Evolutionary conservation across 2,329 filamentous ascomycete genomes (phyloP).

Genomic region (Zymoseptoria pseudotritici): DNA sequence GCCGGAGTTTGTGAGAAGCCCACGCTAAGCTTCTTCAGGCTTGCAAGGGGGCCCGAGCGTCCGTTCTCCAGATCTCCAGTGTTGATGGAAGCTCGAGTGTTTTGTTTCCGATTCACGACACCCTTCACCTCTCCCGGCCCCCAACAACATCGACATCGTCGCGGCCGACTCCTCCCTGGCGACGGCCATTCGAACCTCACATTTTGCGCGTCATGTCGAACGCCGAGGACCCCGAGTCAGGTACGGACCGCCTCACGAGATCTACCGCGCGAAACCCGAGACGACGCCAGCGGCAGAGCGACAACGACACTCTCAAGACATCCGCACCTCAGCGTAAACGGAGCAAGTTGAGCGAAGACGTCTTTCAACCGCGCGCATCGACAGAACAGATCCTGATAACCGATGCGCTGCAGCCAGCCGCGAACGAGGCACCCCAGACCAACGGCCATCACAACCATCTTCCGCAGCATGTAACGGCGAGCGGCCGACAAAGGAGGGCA

Average conservation of each 20-base stretch:
- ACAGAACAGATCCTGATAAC: constrained; percentile 9
- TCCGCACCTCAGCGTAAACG: constrained; percentile 39
- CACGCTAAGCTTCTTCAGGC: neutral
- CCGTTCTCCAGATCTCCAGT: neutral
- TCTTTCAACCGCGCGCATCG: constrained; percentile 26
- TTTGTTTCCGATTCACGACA: neutral
- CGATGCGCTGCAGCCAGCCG: constrained; percentile 9
- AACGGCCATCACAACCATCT: constrained; percentile 9
- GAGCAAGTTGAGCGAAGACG: constrained; percentile 40
- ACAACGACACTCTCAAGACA: constrained; percentile 35
- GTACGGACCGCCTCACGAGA: constrained; percentile 22
- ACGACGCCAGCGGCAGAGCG: constrained; percentile 38
- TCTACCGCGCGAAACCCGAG: constrained; percentile 39
- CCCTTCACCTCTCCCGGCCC: neutral
- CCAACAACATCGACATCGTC: neutral
- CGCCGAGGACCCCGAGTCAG: constrained; percentile 1
- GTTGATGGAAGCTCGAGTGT: neutral
- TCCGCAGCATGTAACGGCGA: neutral
- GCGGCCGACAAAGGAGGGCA: neutral
- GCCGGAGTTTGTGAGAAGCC: neutral
- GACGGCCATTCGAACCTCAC: neutral
- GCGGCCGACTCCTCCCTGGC: neutral
- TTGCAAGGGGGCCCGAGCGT: neutral
- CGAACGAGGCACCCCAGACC: constrained; percentile 5
- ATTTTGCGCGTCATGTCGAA: constrained; percentile 7